Base-by-base conservation (phyloP, 2,329 filamentous ascomycete species). In the Emericellopsis atlantica region DNA sequence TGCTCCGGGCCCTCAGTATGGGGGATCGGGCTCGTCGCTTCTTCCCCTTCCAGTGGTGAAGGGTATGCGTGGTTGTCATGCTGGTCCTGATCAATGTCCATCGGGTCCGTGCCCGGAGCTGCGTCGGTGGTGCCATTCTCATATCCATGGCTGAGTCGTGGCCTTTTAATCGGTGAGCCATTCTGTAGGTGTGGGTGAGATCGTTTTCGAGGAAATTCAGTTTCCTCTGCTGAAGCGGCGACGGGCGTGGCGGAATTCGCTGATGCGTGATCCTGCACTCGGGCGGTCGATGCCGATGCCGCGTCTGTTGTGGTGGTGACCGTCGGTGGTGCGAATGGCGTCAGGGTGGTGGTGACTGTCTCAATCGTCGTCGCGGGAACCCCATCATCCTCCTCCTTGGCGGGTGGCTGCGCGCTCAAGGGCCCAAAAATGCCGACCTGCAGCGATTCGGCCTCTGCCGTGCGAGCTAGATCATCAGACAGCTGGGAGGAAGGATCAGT, bases 1-100 rank as follows among this genome's bases (percentile, higher is more conserved):
- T 76, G 70, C 47, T 80, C 75, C 36, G 76, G 74, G 23, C 77
- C 77, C 44, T 76, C 72, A 43, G 76, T 80, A 51, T 64, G 71
- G 33, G 69, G 61, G 21, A 65, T 60, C 29, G 74, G 70, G 36
- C 72, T 71, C 36, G 68, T 62, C 41, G 64, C 65, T 45, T 69
- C 66, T 49, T 78, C 74, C 44, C 70, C 69, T 54, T 78, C 74
- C 16, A 76, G 67, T 42, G 77, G 76, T 42, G 77, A 81, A 40
- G 76, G 77, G 52, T 81, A 81, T 50, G 76, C 76, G 57, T 80
- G 74, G 52, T 75, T 74, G 53, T 66, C 62, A 47, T 62, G 59
- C 43, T 60, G 57, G 40, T 60, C 59, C 32, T 61, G 61, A 56
- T 80, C 76, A 47, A 79, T 57, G 48, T 80, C 75, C 74, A 80